These are phyloP conservation scores for Hyparrhenia diplandra DNA, from an alignment of 176 grass and related monocot species.

Conservation along the genomic window DNA sequence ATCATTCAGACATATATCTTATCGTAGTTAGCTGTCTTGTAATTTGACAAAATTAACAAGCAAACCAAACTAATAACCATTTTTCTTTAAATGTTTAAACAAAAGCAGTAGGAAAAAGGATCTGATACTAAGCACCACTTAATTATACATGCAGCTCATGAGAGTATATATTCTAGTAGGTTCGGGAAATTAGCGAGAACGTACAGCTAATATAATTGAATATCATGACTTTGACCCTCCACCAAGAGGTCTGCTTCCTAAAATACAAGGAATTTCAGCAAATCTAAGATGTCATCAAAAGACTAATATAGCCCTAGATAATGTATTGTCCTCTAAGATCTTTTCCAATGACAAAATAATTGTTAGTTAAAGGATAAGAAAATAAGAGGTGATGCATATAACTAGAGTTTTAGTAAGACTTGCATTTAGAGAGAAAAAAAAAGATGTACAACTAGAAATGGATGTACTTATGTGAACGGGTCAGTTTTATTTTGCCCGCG, in stretches of 20 bases:
- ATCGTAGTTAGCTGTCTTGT: neutral
- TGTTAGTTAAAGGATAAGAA: no score
- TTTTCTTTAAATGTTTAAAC: neutral
- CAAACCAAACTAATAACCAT: neutral
- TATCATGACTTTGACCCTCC: neutral
- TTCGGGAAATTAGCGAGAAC: neutral
- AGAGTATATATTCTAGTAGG: no score
- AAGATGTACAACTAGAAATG: no score
- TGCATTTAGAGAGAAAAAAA: no score
- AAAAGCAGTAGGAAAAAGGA: neutral
- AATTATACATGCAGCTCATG: neutral
- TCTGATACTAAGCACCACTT: neutral
- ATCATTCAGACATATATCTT: neutral
- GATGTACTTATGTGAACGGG: no score
- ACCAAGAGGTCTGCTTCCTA: neutral
- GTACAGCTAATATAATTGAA: neutral
- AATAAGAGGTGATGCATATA: no score
- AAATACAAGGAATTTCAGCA: no score
- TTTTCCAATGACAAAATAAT: no score
- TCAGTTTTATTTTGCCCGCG: no score
- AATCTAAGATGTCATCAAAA: no score
- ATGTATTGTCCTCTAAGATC: neutral
- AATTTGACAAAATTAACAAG: neutral
- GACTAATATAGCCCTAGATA: no score
- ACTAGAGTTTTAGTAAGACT: no score